Evolutionary conservation across 345 rosid species (phyloP), one percentile per base, ranked within the genome.

Genomic region (Arabidopsis suecica): DNA sequence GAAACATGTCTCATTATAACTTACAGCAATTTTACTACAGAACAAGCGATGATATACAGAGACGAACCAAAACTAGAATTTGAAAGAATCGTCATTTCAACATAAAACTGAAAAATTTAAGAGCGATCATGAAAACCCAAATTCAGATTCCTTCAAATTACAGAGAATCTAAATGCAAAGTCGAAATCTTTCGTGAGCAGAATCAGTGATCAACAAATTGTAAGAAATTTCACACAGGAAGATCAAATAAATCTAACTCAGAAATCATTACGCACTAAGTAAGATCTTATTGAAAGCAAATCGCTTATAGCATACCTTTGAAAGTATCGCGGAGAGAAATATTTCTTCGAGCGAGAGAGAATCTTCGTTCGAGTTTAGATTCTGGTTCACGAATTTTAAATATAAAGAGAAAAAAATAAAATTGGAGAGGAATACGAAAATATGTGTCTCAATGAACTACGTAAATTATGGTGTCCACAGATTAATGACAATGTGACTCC

Each of bases 401-500:
- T 76, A 74, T 25, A 41, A 47, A 53, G 49, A 68, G 37, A 8
- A 2, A 40, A 69, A 65, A 2, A 4, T n/a, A 42, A 55, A 54
- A 41, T n/a, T 7, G 41, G 42, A 47, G n/a, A 28, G 45, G 73
- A 68, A 75, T 9, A 68, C 63, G 57, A 61, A 75, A 75, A 60
- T 68, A 51, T 68, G 67, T 58, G 61, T 75, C 67, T 58, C 1
- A 18, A 25, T 37, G 68, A 42, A 12, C 73, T 58, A 70, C 66
- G 82, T 70, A 78, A 84, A 84, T 78, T 75, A 81, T 65, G 70
- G 45, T 53, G 82, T 81, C 96, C 93, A 88, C 96, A 45, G 41
- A 77, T 73, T 72, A 65, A 65, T 78, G 4, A 65, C 81, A 47
- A 28, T 47, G 13, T 55, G 45, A 2, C 20, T 2, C 63, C 49